Base-by-base conservation (phyloP, 2,329 filamentous ascomycete genomes). In the Neospermospora avenae region DNA sequence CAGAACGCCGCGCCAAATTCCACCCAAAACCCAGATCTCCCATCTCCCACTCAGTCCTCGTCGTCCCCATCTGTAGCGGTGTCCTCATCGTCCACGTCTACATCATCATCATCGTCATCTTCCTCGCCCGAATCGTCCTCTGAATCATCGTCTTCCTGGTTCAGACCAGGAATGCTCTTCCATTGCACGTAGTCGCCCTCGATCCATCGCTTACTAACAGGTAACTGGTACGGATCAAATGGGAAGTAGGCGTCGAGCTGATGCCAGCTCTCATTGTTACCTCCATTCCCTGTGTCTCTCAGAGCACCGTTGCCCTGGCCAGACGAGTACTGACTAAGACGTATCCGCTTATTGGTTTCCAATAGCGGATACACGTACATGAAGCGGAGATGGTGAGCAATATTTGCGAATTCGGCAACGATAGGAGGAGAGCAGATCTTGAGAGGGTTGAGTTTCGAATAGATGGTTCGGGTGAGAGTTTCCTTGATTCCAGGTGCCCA, bases 211-310 rank as follows among this genome's bases (percentile, higher is more conserved):
- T 90, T 91, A 74, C 93, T 97, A 67, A 86, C 80, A 0, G 93
- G 93, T 53, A 99, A 79, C 70, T 93, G 89, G 74, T 98, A 99
- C 2, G 96, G 96, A 72, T 99, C 95, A 70, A 99, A 99, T 0
- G 95, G 95, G 71, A 98, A 99, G 74, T 96, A 97, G 0, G 92
- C 90, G 68, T 98, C 93, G 1, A 99, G 82, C 74, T 96, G 88
- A 70, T 93, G 87, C 70, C 86, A 88, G 63, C 87, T 86, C 67
- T 96, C 91, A 60, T 90, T 89, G 57, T 86, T 82, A 14, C 76
- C 73, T 54, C 76, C 60, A 74, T 78, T 62, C 69, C 78, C 57
- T 4, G 67, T 62, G 81, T 74, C 67, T 84, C 84, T 62, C 80
- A 80, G 35, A 84, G 76, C 68, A 22, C 69, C 69, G 57, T 64